Base-by-base conservation (phyloP, 148 eudicot species). In the Cornus kousa region DNA sequence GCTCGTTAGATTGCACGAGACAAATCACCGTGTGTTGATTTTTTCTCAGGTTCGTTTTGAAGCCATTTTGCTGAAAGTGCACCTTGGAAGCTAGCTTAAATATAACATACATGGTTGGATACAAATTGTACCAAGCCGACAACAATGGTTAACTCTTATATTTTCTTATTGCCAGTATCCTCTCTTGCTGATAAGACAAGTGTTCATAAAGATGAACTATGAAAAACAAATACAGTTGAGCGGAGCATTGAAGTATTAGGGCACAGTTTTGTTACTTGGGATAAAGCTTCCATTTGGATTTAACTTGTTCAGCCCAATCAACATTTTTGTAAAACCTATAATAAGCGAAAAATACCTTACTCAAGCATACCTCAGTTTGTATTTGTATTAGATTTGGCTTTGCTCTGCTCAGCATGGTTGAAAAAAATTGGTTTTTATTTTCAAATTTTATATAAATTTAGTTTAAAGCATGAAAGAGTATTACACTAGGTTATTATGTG, bases 21-120 rank as follows among this genome's bases (percentile, higher is more conserved):
- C 98, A 73, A 97, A 94, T 78, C 99, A 97, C 76, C 98, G 99
- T 23, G 98, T 97, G 66, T 81, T 97, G 62, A 94, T 97, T 85
- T 97, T 97, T 84, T 97, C 99, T 80, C 99, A 97, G 99, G 98
- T 97, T 79, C 65, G 77, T 76, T 71, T 70, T 19, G 1, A 19
- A 32, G 39, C n/a, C 39, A 16, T 12, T 65, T 66, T 80, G 35
- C 55, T 68, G 73, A 9, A 39, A 20, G 33, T 80, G 13, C 17
- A 68, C 50, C 13, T 68, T 20, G 66, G 65, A 48, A 68, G 32
- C 73, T 77, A 10, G 79, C 62, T 76, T 62, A 10, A 10, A n/a
- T 7, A 32, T 13, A 33, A 67, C 17, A 67, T 24, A 28, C 6
- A 48, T 39, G 71, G 19, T 46, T 76, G 78, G 20, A 76, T 43